Evolutionary conservation across 2,329 filamentous ascomycete species (phyloP).

Genomic region (Paecilomyces niveus): DNA sequence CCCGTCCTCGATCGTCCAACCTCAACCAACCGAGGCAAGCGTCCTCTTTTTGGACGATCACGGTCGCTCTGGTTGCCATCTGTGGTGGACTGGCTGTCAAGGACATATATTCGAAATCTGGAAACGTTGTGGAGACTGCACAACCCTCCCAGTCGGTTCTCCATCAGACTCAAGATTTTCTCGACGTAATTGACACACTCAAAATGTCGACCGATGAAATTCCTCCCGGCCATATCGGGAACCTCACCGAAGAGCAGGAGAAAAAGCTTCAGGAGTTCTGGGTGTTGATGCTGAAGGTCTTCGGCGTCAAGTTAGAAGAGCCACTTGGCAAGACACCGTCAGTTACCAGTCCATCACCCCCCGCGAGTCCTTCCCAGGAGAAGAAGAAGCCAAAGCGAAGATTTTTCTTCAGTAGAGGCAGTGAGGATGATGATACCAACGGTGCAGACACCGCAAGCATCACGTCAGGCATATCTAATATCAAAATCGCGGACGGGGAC

Average conservation of each 20-base stretch:
- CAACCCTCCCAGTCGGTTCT: conserved; percentile 7
- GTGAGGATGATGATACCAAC: conserved; percentile 39
- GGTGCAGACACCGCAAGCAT: conserved; percentile 31
- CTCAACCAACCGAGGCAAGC: conserved; percentile 23
- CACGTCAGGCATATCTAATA: conserved; percentile 30
- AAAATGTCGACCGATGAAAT: conserved; percentile 26
- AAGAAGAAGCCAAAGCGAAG: conserved; percentile 70
- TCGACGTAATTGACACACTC: conserved; percentile 29
- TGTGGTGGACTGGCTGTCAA: conserved; percentile 29
- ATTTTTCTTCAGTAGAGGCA: conserved; percentile 62
- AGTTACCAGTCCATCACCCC: conserved; percentile 7
- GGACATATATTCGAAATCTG: conserved; percentile 20
- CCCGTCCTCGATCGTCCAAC: conserved; percentile 8
- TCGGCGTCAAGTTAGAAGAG: conserved; percentile 49
- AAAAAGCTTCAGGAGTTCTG: conserved; percentile 83
- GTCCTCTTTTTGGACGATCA: conserved; percentile 31
- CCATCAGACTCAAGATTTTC: conserved; percentile 16
- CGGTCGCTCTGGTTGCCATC: conserved; percentile 24
- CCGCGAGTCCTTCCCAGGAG: conserved; percentile 23
- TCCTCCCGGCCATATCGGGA: conserved; percentile 64
- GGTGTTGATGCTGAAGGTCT: conserved; percentile 67
- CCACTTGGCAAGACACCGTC: conserved; percentile 14
- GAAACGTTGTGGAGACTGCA: conserved; percentile 6
- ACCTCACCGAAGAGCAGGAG: conserved; percentile 83
- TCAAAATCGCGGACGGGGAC: conserved; percentile 49